Evolutionary conservation across 306 rosid genomes (phyloP).

Genomic region (Arachis stenosperma): DNA sequence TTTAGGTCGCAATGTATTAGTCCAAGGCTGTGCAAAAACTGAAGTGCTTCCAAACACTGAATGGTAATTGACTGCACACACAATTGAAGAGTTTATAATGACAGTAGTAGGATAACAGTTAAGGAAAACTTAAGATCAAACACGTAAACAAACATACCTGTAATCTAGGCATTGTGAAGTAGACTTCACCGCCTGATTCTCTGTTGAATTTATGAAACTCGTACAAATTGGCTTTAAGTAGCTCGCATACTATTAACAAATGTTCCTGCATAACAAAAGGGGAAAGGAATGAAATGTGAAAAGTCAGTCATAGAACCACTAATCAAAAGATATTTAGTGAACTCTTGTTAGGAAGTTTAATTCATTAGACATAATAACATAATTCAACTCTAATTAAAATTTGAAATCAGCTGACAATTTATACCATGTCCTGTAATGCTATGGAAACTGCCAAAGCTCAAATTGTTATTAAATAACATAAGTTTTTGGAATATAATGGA

Average conservation of each 20-base stretch:
- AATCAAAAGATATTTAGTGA: conserved; percentile 10
- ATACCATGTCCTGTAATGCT: conserved; percentile 37
- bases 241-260: conserved; percentile 94
- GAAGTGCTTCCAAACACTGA: conserved; percentile 97
- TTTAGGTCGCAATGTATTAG: conserved; percentile 96
- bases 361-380: conserved; percentile 12
- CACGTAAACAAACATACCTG: conserved; percentile 66
- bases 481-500: not conserved
- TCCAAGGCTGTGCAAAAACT: conserved; percentile 91
- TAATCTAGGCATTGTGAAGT: conserved; percentile 98
- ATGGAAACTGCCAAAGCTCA: conserved; percentile 14
- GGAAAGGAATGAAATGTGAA: conserved; percentile 14
- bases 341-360: not conserved
- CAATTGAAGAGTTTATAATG: conserved; percentile 37
- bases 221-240: conserved; percentile 94
- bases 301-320: conserved; percentile 9
- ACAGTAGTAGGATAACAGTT: conserved; percentile 2
- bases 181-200: conserved; percentile 99
- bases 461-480: no score
- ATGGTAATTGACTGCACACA: conserved; percentile 88
- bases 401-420: conserved; percentile 23
- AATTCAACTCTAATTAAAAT: conserved; percentile 18
- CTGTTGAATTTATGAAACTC: conserved; percentile 96
- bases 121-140: conserved; percentile 30
- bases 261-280: conserved; percentile 72